A percentile compares a stretch with the other conserved stretches of the same genome.
Conservation (phyloP, 768 basidiomycete genomes). For the Pleurotus salmoneostramineus region DNA sequence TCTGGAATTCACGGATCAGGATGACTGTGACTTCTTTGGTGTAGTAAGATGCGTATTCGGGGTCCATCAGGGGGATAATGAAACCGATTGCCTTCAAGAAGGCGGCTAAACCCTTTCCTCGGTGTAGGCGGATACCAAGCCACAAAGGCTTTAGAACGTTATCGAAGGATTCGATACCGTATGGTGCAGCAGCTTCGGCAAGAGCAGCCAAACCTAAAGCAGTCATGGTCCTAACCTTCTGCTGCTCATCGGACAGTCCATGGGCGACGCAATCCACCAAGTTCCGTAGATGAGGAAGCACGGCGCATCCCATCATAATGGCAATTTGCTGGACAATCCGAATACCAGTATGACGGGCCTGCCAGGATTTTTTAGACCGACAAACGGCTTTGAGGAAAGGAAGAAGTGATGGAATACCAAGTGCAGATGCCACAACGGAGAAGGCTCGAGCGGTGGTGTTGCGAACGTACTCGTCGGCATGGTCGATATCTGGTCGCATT, state of each 20-base stretch:
- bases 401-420: constrained; percentile 95
- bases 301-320: constrained; percentile 99
- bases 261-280: constrained; percentile 95
- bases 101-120: constrained; percentile 91
- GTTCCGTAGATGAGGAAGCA: constrained; percentile 94
- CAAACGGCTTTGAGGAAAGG: constrained; percentile 99
- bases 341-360: constrained; percentile 98
- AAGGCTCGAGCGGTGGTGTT: constrained; percentile 99
- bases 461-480: constrained; percentile 98
- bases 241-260: constrained; percentile 90
- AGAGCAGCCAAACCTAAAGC: constrained; percentile 89
- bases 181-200: constrained; percentile 95
- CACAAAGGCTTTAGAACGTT: constrained; percentile 93
- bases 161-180: constrained; percentile 99
- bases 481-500: constrained; percentile 99
- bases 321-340: constrained; percentile 99
- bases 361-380: constrained; percentile 99
- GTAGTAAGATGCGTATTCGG: constrained; percentile 98
- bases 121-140: constrained; percentile 92
- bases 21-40: constrained; percentile 97
- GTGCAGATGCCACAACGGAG: constrained; percentile 97
- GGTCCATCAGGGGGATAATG: constrained; percentile 99
- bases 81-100: constrained; percentile 98
- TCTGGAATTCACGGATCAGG: constrained; percentile 97
- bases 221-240: constrained; percentile 96